Evolutionary conservation across 306 rosid species (phyloP), one percentile per base, ranked within the genome.

Genomic region (Astragalus membranaceus): DNA sequence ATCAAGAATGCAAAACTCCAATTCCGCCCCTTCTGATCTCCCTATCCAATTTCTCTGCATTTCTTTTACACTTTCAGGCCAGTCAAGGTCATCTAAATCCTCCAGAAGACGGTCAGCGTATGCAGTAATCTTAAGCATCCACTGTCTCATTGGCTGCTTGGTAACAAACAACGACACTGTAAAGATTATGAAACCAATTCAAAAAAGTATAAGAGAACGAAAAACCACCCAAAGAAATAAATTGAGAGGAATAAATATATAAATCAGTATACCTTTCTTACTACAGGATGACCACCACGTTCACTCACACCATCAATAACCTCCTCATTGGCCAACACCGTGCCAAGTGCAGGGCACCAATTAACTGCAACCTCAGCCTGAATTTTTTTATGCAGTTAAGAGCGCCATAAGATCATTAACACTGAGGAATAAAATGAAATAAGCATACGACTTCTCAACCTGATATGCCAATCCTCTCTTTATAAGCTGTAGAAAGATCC

Each of bases 41-140:
- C 98, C 98, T 78, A 94, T 90, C 98, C 98, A 94, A 83, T 90
- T 94, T 80, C 95, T 94, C 78, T 90, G 98, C 97, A 94, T 94
- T 68, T 94, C 97, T 77, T 94, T 94, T 58, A 94, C 85, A 85
- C 97, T 90, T 76, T 90, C 97, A 39, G 98, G 98, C 98, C 98
- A 94, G 72, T 90, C 95, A 58, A 94, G 92, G 64, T 80, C 87
- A 80, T 90, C 96, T 71, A 94, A 81, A 84, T 90, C 98, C 77
- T 94, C 96, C 48, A 90, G 98, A 75, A 94, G 98, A 77, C 92
- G 91, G 68, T 94, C 98, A 64, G 98, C 98, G 80, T 90, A 94
- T 61, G 90, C 98, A 77, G 98, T 94, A 54, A 94, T 94, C 92
- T 89, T 94, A 81, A 94, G 98, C 87, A 90, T 90, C 98, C 98